These are phyloP conservation scores for Lodderomyces parapsilosis DNA, from an alignment of 1,139 yeast species.

Conservation along the genomic window DNA sequence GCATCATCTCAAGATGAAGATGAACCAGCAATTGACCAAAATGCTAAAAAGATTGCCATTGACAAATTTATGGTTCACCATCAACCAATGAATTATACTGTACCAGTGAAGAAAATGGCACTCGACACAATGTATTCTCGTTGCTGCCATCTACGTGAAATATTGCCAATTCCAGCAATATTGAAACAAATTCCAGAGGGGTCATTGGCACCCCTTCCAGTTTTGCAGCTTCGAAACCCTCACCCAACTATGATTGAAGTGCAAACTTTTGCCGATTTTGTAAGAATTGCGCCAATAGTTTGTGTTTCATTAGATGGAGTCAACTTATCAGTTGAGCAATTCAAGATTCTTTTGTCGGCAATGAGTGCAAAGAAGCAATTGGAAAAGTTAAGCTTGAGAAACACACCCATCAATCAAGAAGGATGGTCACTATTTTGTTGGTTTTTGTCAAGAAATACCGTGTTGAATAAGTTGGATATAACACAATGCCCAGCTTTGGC, in stretches of 20 bases:
- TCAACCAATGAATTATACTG: constrained; percentile 27
- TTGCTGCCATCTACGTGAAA: constrained; percentile 73
- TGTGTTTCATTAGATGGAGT: constrained; percentile 74
- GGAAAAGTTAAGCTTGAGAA: constrained; percentile 67
- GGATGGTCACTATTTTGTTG: constrained; percentile 76
- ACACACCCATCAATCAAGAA: constrained; percentile 62
- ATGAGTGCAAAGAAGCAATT: constrained; percentile 59
- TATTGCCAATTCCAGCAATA: constrained; percentile 74
- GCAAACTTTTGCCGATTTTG: constrained; percentile 71
- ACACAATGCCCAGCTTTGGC: constrained; percentile 68
- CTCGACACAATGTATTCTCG: constrained; percentile 70
- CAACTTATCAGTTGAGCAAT: constrained; percentile 59
- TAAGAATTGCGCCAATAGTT: constrained; percentile 69
- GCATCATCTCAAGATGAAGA: constrained; percentile 27
- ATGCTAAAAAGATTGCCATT: constrained; percentile 42
- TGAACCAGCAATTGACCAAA: constrained; percentile 41
- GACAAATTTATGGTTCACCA: constrained; percentile 49
- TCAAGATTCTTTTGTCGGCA: constrained; percentile 59
- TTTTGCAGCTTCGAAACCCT: constrained; percentile 66
- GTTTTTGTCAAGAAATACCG: constrained; percentile 62
- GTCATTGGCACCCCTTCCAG: constrained; percentile 64
- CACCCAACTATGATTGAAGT: constrained; percentile 73
- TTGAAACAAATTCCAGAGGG: constrained; percentile 71
- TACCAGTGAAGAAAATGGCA: constrained; percentile 46
- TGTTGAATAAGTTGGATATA: constrained; percentile 56